Evolutionary conservation across 352 stramenopile species (phyloP).

Genomic region (Thalassiosira hispida): DNA sequence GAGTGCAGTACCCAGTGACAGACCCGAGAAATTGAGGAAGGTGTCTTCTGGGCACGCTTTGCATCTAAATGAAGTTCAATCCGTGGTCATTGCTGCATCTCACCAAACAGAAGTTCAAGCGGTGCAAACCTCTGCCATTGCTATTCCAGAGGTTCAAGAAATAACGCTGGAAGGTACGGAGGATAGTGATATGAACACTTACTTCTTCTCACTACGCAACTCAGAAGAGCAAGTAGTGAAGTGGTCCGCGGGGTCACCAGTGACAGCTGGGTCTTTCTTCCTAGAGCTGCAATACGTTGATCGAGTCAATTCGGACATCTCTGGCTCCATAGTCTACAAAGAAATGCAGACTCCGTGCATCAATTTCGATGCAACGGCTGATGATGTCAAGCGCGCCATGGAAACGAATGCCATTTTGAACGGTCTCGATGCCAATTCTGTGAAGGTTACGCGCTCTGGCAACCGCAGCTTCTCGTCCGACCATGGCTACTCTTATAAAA

Average conservation of each 20-base stretch:
- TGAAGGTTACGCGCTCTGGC: slow-evolving; percentile 77
- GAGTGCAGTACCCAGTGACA: slow-evolving; percentile 54
- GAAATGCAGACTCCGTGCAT: slow-evolving; percentile 82
- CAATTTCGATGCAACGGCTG: slow-evolving; percentile 69
- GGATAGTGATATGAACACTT: slow-evolving; percentile 48
- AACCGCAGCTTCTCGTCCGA: slow-evolving; percentile 80
- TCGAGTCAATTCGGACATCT: slow-evolving; percentile 44
- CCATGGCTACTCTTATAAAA: slow-evolving; percentile 90
- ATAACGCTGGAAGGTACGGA: slow-evolving; percentile 60
- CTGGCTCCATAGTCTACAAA: slow-evolving; percentile 59
- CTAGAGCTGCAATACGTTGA: slow-evolving; percentile 64
- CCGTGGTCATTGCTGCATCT: slow-evolving; percentile 83
- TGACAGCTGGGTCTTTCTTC: slow-evolving; percentile 63
- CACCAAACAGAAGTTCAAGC: slow-evolving; percentile 81
- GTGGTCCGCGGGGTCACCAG: slow-evolving; percentile 52
- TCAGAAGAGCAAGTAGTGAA: slow-evolving; percentile 82
- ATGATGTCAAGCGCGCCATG: slow-evolving; percentile 67
- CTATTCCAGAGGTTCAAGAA: slow-evolving; percentile 83
- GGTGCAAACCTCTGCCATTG: slow-evolving; percentile 73
- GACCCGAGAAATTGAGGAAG: slow-evolving; percentile 50
- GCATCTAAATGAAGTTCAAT: slow-evolving; percentile 90
- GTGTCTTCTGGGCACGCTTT: slow-evolving; percentile 60
- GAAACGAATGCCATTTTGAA: slow-evolving; percentile 54
- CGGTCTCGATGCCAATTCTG: slow-evolving; percentile 51
- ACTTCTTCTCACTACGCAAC: slow-evolving; percentile 79